These are phyloP conservation scores for Trichoderma lentiforme DNA, from an alignment of 2,329 filamentous ascomycete species.

Conservation along the genomic window DNA sequence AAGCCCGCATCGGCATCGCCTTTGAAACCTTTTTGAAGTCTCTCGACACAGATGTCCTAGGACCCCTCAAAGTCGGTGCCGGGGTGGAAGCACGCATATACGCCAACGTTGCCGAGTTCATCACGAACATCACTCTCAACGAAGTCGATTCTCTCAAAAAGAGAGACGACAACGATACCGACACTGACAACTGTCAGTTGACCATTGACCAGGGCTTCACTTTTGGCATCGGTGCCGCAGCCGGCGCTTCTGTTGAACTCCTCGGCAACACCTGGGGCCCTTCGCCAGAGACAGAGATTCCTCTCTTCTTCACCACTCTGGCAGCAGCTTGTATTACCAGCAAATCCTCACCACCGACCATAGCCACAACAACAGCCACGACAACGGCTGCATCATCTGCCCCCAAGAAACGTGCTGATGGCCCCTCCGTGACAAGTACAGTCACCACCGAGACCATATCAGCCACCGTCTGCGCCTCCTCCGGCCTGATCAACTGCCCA, in stretches of 20 bases:
- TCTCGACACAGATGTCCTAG: constrained; percentile 12
- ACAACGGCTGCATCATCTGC: constrained; percentile 21
- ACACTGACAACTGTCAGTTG: constrained; percentile 39
- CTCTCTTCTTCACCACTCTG: constrained; percentile 53
- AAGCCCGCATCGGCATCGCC: constrained; percentile 43
- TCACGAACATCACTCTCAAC: constrained; percentile 46
- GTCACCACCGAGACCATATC: constrained; percentile 41
- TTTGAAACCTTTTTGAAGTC: constrained; percentile 4
- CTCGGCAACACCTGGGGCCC: constrained; percentile 48
- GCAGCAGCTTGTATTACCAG: constrained; percentile 39
- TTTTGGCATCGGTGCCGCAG: constrained; percentile 51
- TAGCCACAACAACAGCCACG: constrained; percentile 21
- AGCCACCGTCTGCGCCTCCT: constrained; percentile 42
- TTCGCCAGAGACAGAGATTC: constrained; percentile 41
- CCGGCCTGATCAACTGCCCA: constrained; percentile 47
- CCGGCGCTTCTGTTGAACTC: constrained; percentile 50
- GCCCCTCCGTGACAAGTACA: constrained; percentile 40
- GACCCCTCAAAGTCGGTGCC: constrained; percentile 32
- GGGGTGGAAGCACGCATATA: constrained; percentile 49
- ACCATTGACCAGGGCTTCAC: constrained; percentile 48
- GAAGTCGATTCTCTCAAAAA: constrained; percentile 24
- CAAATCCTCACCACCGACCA: background rate
- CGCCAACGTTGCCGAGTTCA: constrained; percentile 52
- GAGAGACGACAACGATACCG: constrained; percentile 23
- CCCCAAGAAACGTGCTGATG: constrained; percentile 22